A percentile compares a stretch with the other conserved stretches of the same genome.
phyloP scores from a whole-genome alignment of 1,139 yeast species.

The Suhomyces bokatorum region DNA sequence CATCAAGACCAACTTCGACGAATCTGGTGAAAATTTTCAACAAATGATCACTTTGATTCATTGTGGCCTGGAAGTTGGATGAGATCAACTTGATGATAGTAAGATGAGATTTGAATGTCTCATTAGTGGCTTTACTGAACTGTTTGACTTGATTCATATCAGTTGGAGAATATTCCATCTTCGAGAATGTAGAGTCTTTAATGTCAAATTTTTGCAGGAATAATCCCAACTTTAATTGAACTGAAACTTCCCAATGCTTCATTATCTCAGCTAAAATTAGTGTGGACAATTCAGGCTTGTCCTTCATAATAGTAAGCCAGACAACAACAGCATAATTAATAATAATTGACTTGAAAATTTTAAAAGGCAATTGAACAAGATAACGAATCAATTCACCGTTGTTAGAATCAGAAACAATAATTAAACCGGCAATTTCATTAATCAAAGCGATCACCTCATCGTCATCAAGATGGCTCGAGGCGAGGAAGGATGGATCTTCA shows the following conservation, averaged over 20 bases:
- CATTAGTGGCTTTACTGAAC: slow-evolving; percentile 53
- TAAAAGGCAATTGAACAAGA: slow-evolving; percentile 72
- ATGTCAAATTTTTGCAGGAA: slow-evolving; percentile 63
- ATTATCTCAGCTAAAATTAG: slow-evolving; percentile 70
- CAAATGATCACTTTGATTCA: slow-evolving; percentile 71
- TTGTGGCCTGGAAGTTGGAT: slow-evolving; percentile 82
- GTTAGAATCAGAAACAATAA: slow-evolving; percentile 46
- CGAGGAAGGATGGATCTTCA: background rate
- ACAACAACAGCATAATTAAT: slow-evolving; percentile 69
- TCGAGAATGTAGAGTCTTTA: slow-evolving; percentile 60
- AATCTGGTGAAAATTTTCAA: slow-evolving; percentile 69
- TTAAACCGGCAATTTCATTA: slow-evolving; percentile 50
- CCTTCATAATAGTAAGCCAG: slow-evolving; percentile 82
- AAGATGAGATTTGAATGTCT: slow-evolving; percentile 71
- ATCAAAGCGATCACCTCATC: slow-evolving; percentile 45
- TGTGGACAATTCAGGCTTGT: slow-evolving; percentile 55
- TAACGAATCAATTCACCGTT: slow-evolving; percentile 56
- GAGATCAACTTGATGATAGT: slow-evolving; percentile 66
- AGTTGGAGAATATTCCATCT: slow-evolving; percentile 91
- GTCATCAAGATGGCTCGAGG: slow-evolving; percentile 3
- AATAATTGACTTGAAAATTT: slow-evolving; percentile 56
- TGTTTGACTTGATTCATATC: slow-evolving; percentile 48
- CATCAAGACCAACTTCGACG: slow-evolving; percentile 57
- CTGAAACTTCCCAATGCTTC: slow-evolving; percentile 66
- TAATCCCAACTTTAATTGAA: slow-evolving; percentile 61